Evolutionary conservation across 768 basidiomycete species (phyloP).

Genomic region (Boletus rex-veris): DNA sequence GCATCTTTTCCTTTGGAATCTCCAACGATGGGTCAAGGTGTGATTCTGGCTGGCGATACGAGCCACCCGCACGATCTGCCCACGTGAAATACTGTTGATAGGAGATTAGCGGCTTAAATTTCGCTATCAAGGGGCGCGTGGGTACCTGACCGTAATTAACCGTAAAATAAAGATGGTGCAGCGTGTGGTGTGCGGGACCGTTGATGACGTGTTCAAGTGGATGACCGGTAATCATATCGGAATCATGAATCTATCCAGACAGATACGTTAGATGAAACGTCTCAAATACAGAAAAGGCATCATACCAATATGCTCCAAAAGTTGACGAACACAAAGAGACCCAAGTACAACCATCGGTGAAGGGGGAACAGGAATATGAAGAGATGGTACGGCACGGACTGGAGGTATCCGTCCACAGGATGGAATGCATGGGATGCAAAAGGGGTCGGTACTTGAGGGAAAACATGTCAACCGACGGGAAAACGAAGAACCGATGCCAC

Average conservation of each 20-base stretch:
- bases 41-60: constrained; percentile 85
- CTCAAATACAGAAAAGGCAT: constrained; percentile 4
- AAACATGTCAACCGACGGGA: constrained; percentile 4
- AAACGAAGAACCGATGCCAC: constrained; percentile 24
- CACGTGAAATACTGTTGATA: constrained; percentile 88
- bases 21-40: constrained; percentile 83
- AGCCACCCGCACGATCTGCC: constrained; percentile 80
- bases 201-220: constrained; percentile 88
- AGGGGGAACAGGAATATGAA: constrained; percentile 89
- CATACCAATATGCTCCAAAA: constrained; percentile 88
- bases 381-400: constrained; percentile 93
- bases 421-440: constrained; percentile 99
- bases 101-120: constrained; percentile 13
- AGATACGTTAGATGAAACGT: not conserved
- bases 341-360: constrained; percentile 80
- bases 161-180: constrained; percentile 96
- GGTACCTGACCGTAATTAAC: constrained; percentile 90
- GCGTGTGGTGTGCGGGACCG: constrained; percentile 96
- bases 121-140: constrained; percentile 27
- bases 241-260: constrained; percentile 85
- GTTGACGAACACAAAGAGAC: constrained; percentile 88
- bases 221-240: constrained; percentile 96
- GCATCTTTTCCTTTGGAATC: constrained; percentile 32
- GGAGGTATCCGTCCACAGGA: constrained; percentile 89
- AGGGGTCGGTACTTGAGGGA: constrained; percentile 80